Percentiles rank a stretch among this genome's conserved stretches.
These are phyloP conservation scores for Hypoxylon sp. DNA, from an alignment of 2,329 filamentous ascomycete species.

Conservation along the genomic window DNA sequence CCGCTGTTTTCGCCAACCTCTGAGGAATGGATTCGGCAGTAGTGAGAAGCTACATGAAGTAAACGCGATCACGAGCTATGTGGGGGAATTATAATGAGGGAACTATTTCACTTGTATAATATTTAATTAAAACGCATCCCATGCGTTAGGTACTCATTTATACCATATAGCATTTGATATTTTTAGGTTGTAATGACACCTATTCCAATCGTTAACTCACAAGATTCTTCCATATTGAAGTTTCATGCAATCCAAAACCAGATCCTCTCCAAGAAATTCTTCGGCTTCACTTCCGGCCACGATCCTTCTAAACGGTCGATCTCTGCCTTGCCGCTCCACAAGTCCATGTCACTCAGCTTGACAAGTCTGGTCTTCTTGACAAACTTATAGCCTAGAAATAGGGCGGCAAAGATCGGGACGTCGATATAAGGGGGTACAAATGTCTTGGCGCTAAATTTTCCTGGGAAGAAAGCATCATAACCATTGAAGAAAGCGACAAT, in stretches of 20 bases:
- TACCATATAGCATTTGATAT: conserved; percentile 8
- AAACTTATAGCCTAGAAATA: conserved; percentile 78
- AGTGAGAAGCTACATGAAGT: conserved; percentile 2
- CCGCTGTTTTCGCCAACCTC: conserved; percentile 45
- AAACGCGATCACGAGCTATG: conserved; percentile 11
- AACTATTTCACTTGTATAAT: conserved; percentile 13
- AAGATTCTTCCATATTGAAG: not conserved
- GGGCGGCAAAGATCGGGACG: conserved; percentile 74
- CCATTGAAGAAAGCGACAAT: conserved; percentile 80
- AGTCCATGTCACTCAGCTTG: conserved; percentile 57
- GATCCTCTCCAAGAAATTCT: conserved; percentile 58
- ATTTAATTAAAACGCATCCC: conserved; percentile 8
- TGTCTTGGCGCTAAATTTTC: conserved; percentile 59
- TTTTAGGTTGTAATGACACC: conserved; percentile 3
- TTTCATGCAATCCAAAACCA: conserved; percentile 60
- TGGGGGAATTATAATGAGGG: conserved; percentile 1
- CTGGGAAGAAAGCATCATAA: conserved; percentile 79
- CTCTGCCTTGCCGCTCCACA: conserved; percentile 60
- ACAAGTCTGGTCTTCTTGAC: conserved; percentile 70
- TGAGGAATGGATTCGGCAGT: conserved; percentile 15
- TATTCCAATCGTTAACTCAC: not conserved
- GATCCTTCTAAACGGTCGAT: conserved; percentile 57
- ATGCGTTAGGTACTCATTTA: not conserved
- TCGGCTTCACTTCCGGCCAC: conserved; percentile 56
- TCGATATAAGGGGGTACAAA: conserved; percentile 81